These are phyloP conservation scores for Alternaria sp. DNA, from an alignment of 2,329 filamentous ascomycete genomes.

Conservation along the genomic window DNA sequence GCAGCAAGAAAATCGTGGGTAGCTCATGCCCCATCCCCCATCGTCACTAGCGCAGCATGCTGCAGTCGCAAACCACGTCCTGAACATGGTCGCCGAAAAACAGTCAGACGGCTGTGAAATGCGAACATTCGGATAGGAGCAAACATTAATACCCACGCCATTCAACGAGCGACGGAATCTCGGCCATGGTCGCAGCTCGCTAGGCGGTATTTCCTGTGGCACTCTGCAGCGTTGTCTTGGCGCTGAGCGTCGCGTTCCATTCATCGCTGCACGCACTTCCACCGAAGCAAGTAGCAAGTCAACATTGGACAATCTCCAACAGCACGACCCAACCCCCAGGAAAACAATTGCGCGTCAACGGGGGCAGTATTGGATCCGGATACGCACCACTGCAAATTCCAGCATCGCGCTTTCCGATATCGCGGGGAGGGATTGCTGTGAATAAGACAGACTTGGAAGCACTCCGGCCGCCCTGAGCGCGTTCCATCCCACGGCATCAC, in stretches of 20 bases:
- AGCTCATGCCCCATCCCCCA: conserved; percentile 24
- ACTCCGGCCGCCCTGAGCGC: conserved; percentile 45
- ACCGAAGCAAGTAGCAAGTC: conserved; percentile 33
- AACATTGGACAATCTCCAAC: conserved; percentile 28
- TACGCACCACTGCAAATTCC: conserved; percentile 5
- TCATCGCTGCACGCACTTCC: conserved; percentile 36
- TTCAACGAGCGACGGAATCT: neutral
- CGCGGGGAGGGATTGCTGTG: conserved; percentile 25
- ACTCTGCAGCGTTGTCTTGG: conserved; percentile 35
- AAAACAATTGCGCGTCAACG: conserved; percentile 25
- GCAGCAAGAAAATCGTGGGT: conserved; percentile 23
- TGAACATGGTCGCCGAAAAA: conserved; percentile 5
- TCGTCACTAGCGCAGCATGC: conserved; percentile 19
- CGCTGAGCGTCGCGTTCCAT: conserved; percentile 32
- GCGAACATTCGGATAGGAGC: neutral
- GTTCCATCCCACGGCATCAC: conserved; percentile 45
- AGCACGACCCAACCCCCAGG: conserved; percentile 23
- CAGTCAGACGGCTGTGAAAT: neutral
- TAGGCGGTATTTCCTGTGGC: conserved; percentile 9
- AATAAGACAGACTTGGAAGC: conserved; percentile 26
- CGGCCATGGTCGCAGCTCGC: neutral
- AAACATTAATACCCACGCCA: neutral
- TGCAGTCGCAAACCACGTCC: conserved; percentile 6
- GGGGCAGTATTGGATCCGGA: neutral
- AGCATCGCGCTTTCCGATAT: conserved; percentile 6